These are phyloP conservation scores for Emericellopsis terricola DNA, from an alignment of 495 filamentous ascomycete species.

Conservation along the genomic window DNA sequence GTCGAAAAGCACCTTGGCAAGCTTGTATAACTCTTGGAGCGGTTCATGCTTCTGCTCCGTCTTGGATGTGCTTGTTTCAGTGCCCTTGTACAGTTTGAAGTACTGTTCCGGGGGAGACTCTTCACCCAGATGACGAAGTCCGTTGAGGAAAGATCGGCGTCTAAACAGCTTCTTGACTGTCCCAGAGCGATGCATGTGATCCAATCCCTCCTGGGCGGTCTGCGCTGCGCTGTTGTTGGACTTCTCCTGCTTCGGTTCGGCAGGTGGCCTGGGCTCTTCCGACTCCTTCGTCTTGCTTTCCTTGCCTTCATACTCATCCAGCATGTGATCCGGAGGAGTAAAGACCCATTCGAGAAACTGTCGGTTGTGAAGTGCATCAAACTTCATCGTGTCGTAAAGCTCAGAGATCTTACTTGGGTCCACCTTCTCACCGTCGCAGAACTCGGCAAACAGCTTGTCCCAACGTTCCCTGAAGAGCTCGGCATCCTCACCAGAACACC, in stretches of 20 bases:
- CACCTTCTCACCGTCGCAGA: constrained; percentile 90
- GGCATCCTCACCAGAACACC: constrained; percentile 93
- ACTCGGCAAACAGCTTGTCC: constrained; percentile 97
- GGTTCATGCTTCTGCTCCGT: constrained; percentile 71
- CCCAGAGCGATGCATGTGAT: constrained; percentile 10
- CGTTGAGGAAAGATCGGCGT: constrained; percentile 29
- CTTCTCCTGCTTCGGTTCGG: constrained; percentile 15
- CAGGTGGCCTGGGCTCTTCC: constrained; percentile 11
- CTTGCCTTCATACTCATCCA: constrained; percentile 36
- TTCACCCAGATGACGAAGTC: constrained; percentile 16
- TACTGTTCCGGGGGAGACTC: constrained; percentile 45
- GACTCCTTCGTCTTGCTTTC: constrained; percentile 17
- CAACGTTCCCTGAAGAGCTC: constrained; percentile 90
- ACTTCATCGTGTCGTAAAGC: constrained; percentile 98
- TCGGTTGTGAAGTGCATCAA: constrained; percentile 91
- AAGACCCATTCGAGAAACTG: constrained; percentile 98
- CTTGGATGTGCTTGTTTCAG: constrained; percentile 54
- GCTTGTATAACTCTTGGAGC: constrained; percentile 75
- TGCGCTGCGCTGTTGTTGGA: constrained; percentile 8
- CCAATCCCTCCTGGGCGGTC: constrained; percentile 11
- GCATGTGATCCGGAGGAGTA: constrained; percentile 54
- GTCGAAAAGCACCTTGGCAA: constrained; percentile 91
- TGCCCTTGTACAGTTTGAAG: constrained; percentile 71
- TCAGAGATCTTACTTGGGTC: constrained; percentile 97
- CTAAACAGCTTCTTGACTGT: constrained; percentile 33